A percentile compares a stretch with the other conserved stretches of the same genome.
Evolutionary conservation across 2,329 filamentous ascomycete genomes (phyloP).

Genomic region (Eutypa lata): DNA sequence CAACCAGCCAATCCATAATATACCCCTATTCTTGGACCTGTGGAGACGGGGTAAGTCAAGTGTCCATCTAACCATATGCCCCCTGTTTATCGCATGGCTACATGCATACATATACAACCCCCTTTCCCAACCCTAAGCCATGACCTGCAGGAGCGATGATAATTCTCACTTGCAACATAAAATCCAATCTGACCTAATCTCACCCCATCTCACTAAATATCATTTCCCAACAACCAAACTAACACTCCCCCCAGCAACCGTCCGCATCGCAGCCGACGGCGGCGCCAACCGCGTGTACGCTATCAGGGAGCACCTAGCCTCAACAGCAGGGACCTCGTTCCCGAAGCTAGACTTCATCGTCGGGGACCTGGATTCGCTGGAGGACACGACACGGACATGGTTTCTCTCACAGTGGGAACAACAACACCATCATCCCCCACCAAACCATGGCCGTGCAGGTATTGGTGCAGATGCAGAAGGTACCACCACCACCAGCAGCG

Average conservation of each 20-base stretch:
- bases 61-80: no score
- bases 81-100: no score
- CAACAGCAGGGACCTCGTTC: slow-evolving; percentile 7
- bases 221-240: slow-evolving; percentile 7
- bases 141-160: no score
- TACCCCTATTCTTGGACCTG: slow-evolving; percentile 21
- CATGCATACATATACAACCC: neutral
- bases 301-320: slow-evolving; percentile 21
- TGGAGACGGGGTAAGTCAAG: slow-evolving; percentile 23
- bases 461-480: neutral
- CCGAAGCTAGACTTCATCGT: slow-evolving; percentile 70
- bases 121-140: neutral
- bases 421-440: slow-evolving; percentile 8
- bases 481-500: no score
- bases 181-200: no score
- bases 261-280: slow-evolving; percentile 82
- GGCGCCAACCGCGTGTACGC: slow-evolving; percentile 75
- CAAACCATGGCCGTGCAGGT: neutral
- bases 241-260: slow-evolving; percentile 47
- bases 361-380: slow-evolving; percentile 87
- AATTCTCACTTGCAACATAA: no score
- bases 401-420: slow-evolving; percentile 50
- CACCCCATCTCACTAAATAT: no score
- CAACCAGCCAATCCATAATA: slow-evolving; percentile 53
- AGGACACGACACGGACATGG: slow-evolving; percentile 57